A percentile compares a stretch with the other conserved stretches of the same genome.
Evolutionary conservation across 2,329 filamentous ascomycete genomes (phyloP).

Genomic region (Metarhizium brunneum): DNA sequence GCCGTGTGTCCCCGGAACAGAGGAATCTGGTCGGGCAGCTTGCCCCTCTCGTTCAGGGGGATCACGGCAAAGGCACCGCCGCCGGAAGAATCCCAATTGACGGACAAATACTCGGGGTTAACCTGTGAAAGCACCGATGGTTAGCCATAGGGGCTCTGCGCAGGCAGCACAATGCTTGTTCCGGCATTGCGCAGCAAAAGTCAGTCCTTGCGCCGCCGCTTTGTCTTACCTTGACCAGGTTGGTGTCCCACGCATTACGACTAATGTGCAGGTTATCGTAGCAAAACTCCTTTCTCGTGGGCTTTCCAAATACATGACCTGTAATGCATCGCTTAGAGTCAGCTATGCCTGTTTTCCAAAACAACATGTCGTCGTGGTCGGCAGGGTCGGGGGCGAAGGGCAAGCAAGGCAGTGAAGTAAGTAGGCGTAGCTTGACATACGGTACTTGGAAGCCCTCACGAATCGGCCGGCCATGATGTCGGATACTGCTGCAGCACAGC

Average conservation of each 20-base stretch:
- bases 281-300: slow-evolving; percentile 93
- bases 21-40: slow-evolving; percentile 84
- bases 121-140: slow-evolving; percentile 42
- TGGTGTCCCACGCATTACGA: slow-evolving; percentile 98
- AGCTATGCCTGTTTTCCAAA: not conserved
- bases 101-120: slow-evolving; percentile 90
- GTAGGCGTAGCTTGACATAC: slow-evolving; percentile 33
- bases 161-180: not conserved
- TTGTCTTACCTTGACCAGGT: slow-evolving; percentile 77
- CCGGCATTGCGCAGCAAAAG: not conserved
- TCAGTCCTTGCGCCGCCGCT: not conserved
- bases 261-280: slow-evolving; percentile 98
- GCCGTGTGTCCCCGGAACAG: slow-evolving; percentile 95
- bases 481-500: slow-evolving; percentile 9
- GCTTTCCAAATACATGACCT: slow-evolving; percentile 98
- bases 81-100: slow-evolving; percentile 97
- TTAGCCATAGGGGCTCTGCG: slow-evolving; percentile 5
- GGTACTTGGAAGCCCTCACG: slow-evolving; percentile 60
- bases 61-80: slow-evolving; percentile 96
- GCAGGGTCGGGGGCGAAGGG: not conserved
- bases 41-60: slow-evolving; percentile 79
- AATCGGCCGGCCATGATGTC: slow-evolving; percentile 52
- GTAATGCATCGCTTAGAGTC: slow-evolving; percentile 8
- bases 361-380: not conserved
- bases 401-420: not conserved